Conservation (phyloP, 306 rosid species). For the Prunus kanzakura region DNA sequence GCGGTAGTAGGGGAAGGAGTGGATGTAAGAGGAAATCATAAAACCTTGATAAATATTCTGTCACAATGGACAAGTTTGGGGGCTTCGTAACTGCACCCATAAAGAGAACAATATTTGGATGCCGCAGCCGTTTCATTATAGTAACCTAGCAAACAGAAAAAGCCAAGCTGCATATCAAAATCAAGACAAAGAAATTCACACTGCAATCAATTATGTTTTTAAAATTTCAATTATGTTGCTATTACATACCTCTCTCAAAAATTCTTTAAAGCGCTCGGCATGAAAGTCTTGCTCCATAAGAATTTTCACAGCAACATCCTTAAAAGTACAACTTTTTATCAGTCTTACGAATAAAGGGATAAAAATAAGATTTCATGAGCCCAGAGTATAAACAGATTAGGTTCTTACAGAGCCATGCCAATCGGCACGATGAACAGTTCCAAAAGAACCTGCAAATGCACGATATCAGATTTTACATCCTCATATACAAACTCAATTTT, state of each 20-base stretch:
- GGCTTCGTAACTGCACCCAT: conserved; percentile 99
- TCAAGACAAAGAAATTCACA: conserved; percentile 13
- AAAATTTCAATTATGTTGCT: conserved; percentile 8
- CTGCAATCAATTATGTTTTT: not conserved
- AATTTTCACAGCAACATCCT: conserved; percentile 99
- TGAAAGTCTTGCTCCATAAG: conserved; percentile 96
- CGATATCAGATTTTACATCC: conserved; percentile 18
- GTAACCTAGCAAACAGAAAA: conserved; percentile 66
- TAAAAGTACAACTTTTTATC: conserved; percentile 15
- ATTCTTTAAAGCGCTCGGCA: conserved; percentile 85
- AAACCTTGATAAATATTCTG: conserved; percentile 96
- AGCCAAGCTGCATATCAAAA: conserved; percentile 25
- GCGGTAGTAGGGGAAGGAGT: not conserved
- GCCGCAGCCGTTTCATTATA: conserved; percentile 89
- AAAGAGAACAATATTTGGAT: conserved; percentile 94
- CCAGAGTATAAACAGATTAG: conserved; percentile 4
- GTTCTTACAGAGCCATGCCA: conserved; percentile 96
- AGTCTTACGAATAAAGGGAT: not conserved
- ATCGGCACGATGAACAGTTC: conserved; percentile 98
- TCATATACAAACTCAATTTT: not conserved
- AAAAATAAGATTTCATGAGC: not conserved
- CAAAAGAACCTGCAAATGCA: conserved; percentile 89
- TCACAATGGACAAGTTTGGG: conserved; percentile 95
- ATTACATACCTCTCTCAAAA: conserved; percentile 78
- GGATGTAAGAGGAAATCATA: conserved; percentile 17